phyloP scores from a whole-genome alignment of 768 basidiomycete species.

The Solioccasus polychromus region DNA sequence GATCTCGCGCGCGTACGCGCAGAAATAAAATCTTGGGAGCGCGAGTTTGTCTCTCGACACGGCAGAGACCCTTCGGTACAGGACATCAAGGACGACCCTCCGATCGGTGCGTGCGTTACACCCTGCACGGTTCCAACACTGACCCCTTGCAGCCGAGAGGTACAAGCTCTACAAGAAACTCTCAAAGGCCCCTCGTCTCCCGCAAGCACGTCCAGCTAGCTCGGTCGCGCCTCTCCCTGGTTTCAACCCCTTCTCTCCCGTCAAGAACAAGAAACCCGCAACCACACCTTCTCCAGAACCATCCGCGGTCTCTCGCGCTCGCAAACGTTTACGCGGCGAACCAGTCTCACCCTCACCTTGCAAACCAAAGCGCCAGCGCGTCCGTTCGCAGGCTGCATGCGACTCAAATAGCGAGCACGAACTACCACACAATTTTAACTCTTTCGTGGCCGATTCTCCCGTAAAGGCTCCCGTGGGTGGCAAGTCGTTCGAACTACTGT shows the following conservation, averaged over 20 bases:
- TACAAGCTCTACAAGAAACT: conserved; percentile 82
- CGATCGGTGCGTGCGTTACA: conserved; percentile 53
- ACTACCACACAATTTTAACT: conserved; percentile 32
- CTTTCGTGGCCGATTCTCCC: conserved; percentile 71
- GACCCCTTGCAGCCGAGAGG: conserved; percentile 54
- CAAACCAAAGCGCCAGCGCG: conserved; percentile 70
- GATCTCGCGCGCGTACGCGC: conserved; percentile 43
- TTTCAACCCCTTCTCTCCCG: conserved; percentile 79
- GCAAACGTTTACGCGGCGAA: conserved; percentile 80
- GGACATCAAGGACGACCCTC: conserved; percentile 62
- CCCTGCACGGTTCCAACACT: conserved; percentile 5
- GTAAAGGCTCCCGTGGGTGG: conserved; percentile 55
- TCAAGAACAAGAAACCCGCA: conserved; percentile 60
- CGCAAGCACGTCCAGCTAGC: conserved; percentile 51
- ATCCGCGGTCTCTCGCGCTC: conserved; percentile 69
- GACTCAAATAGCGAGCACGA: conserved; percentile 37
- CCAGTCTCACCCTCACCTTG: conserved; percentile 80
- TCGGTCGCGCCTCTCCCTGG: conserved; percentile 50
- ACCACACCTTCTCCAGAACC: conserved; percentile 18
- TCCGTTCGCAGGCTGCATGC: conserved; percentile 38
- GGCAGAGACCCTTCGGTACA: conserved; percentile 61
- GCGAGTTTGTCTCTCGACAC: conserved; percentile 54
- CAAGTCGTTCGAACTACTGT: conserved; percentile 65
- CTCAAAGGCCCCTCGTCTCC: conserved; percentile 46
- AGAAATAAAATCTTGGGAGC: conserved; percentile 80